Conservation (phyloP, 2,329 filamentous ascomycete genomes). For the Aspergillus novofumigatus region DNA sequence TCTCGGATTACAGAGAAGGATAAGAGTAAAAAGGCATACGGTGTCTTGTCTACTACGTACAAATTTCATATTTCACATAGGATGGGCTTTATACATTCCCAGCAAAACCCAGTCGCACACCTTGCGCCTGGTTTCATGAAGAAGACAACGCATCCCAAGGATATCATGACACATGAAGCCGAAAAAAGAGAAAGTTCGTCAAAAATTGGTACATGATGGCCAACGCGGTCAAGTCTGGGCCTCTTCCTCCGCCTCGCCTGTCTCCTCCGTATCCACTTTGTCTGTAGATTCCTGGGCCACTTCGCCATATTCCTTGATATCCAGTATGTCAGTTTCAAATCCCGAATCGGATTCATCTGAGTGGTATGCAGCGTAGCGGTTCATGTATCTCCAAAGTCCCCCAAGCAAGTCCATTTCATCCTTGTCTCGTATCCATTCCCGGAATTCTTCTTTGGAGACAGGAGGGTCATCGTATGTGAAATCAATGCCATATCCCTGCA, state of each 20-base stretch:
- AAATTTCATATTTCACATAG: too few relatives aligned
- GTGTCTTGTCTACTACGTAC: too few relatives aligned
- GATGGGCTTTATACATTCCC: too few relatives aligned
- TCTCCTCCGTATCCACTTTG: not conserved
- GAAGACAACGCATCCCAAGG: too few relatives aligned
- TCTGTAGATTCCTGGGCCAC: not conserved
- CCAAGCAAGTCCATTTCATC: not conserved
- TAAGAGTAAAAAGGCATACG: too few relatives aligned
- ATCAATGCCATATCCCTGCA: not conserved
- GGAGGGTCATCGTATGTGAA: not conserved
- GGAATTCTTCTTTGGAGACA: not conserved
- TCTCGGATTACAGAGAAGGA: too few relatives aligned
- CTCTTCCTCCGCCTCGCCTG: too few relatives aligned
- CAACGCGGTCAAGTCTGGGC: not conserved
- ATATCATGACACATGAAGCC: not conserved
- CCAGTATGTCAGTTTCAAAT: not conserved
- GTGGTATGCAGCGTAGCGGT: not conserved
- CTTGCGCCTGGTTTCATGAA: too few relatives aligned
- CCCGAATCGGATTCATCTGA: not conserved
- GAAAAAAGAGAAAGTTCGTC: not conserved
- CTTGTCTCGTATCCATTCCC: not conserved
- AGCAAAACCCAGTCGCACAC: too few relatives aligned
- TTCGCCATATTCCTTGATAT: too few relatives aligned
- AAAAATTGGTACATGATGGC: not conserved
- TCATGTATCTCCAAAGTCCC: not conserved